Percentiles rank a stretch among this genome's conserved stretches.
These are phyloP conservation scores for Epichloe gansuensis DNA, from an alignment of 2,329 filamentous ascomycete genomes.

Conservation along the genomic window DNA sequence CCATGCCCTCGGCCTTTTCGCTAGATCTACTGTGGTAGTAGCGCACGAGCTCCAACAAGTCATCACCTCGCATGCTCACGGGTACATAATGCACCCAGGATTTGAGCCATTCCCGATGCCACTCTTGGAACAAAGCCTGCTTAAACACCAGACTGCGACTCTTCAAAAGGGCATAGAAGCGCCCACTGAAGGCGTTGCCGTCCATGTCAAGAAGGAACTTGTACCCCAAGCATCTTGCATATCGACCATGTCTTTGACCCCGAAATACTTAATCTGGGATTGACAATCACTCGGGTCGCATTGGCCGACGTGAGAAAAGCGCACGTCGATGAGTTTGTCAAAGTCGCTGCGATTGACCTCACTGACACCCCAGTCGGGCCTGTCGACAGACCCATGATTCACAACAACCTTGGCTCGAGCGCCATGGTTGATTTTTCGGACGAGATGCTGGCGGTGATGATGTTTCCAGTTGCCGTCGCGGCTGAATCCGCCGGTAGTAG, in stretches of 20 bases:
- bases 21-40: slow-evolving; percentile 56
- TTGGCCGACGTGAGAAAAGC: slow-evolving; percentile 83
- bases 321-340: slow-evolving; percentile 65
- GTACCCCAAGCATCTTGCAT: slow-evolving; percentile 75
- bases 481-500: slow-evolving; percentile 88
- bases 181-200: slow-evolving; percentile 88
- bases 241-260: slow-evolving; percentile 50
- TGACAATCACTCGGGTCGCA: slow-evolving; percentile 84
- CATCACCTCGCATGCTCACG: slow-evolving; percentile 66
- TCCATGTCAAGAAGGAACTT: slow-evolving; percentile 89
- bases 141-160: slow-evolving; percentile 81
- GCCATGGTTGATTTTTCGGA: slow-evolving; percentile 65
- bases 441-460: slow-evolving; percentile 82
- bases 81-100: slow-evolving; percentile 94
- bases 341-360: slow-evolving; percentile 54
- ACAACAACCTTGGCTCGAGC: slow-evolving; percentile 33
- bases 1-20: slow-evolving; percentile 52
- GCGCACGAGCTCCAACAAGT: slow-evolving; percentile 74
- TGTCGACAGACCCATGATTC: slow-evolving; percentile 19
- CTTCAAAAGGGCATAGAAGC: slow-evolving; percentile 83
- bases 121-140: slow-evolving; percentile 83
- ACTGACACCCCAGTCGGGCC: slow-evolving; percentile 46
- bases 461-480: slow-evolving; percentile 84
- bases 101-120: slow-evolving; percentile 85
- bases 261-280: slow-evolving; percentile 67